Conservation (phyloP, 495 filamentous ascomycete species). For the Daldinia childiae region DNA sequence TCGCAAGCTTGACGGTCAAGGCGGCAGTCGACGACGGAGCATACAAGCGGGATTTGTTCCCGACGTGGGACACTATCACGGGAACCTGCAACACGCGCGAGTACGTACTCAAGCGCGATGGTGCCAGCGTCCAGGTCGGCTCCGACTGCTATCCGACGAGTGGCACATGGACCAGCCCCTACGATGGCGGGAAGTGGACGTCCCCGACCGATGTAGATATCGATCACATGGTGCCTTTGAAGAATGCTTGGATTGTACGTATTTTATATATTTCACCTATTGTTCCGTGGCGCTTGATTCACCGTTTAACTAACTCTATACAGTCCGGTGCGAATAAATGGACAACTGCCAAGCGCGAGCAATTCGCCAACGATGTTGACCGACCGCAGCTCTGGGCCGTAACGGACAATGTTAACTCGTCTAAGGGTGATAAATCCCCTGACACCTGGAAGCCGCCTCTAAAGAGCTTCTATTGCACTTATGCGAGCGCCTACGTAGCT, state of each 20-base stretch:
- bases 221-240: slow-evolving; percentile 78
- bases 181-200: slow-evolving; percentile 76
- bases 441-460: slow-evolving; percentile 79
- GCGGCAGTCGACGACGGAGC: slow-evolving; percentile 60
- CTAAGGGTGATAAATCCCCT: slow-evolving; percentile 73
- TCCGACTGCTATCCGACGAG: slow-evolving; percentile 64
- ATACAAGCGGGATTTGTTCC: slow-evolving; percentile 72
- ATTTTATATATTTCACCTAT: neutral
- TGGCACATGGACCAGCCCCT: slow-evolving; percentile 72
- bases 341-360: slow-evolving; percentile 69
- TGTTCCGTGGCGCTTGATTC: neutral
- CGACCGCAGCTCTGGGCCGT: slow-evolving; percentile 78
- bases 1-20: slow-evolving; percentile 64
- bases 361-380: slow-evolving; percentile 76
- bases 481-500: slow-evolving; percentile 74
- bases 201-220: slow-evolving; percentile 73
- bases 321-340: slow-evolving; percentile 63
- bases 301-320: neutral
- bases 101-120: slow-evolving; percentile 74
- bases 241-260: slow-evolving; percentile 75
- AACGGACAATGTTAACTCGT: slow-evolving; percentile 76
- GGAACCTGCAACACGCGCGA: slow-evolving; percentile 72
- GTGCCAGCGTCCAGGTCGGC: slow-evolving; percentile 61
- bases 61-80: slow-evolving; percentile 70
- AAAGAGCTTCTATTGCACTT: slow-evolving; percentile 74